Evolutionary conservation across 805 yeast genomes (phyloP), one percentile per base, ranked within the genome.

Genomic region (Yamadazyma scolyti): DNA sequence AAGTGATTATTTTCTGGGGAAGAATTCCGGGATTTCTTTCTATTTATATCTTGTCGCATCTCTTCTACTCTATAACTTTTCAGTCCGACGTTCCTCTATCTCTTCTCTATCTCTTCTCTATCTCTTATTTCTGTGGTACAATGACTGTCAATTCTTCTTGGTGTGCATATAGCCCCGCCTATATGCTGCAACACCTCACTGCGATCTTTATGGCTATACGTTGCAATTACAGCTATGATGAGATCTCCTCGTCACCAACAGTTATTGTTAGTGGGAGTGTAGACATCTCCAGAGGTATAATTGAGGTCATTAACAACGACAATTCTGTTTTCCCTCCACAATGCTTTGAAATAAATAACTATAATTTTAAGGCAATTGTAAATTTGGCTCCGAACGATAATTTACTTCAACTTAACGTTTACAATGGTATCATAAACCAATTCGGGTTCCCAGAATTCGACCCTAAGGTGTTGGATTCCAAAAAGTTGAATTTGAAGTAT

Each of bases 281-380:
- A 2, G 32, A 30, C 7, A 9, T 42, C 6, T 19, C 23, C 5
- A 35, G 32, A 4, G 71, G 71, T 0, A 37, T 57, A 3, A 40
- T 65, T 10, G 49, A 53, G 18, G 56, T 65, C 33, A 40, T 50
- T 19, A 59, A 63, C 32, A 60, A 62, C 42, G 40, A 44, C 8
- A 55, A 55, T 36, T 33, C 42, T 18, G 65, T 62, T 30, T 80
- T 78, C 39, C 95, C 96, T 0, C 74, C 86, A 0, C 80, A 77
- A 44, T 65, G 68, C 32, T 83, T 69, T 46, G 95, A 89, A 37
- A 75, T 88, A 5, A 75, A 77, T 31, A 79, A 82, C 1, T 25
- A 22, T 11, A 69, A 72, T 37, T 90, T 89, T 68, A 89, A 88
- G 54, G 84, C 85, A 0, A 48, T 84, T 11, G 65, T 84, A 3